Conservation (phyloP, 352 stramenopile species). For the Phytophthora lateralis region DNA sequence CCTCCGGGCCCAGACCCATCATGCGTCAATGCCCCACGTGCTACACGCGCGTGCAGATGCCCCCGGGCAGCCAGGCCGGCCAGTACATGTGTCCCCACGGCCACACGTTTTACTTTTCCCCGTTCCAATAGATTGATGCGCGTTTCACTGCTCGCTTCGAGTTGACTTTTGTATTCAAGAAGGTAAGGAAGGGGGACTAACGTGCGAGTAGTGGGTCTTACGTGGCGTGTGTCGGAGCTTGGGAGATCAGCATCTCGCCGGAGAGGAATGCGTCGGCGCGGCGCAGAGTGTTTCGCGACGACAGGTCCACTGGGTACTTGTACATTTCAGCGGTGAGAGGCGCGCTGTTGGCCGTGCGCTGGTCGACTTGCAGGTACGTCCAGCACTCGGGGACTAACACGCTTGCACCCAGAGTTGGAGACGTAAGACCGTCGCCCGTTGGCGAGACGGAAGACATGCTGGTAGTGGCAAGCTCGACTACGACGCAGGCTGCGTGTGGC, state of each 20-base stretch:
- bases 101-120: slow-evolving; percentile 88
- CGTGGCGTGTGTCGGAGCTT: slow-evolving; percentile 31
- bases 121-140: slow-evolving; percentile 53
- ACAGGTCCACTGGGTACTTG: slow-evolving; percentile 78
- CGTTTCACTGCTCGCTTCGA: slow-evolving; percentile 12
- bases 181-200: slow-evolving; percentile 11
- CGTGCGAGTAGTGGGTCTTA: slow-evolving; percentile 13
- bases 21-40: slow-evolving; percentile 89
- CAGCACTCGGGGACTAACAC: slow-evolving; percentile 76
- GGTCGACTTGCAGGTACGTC: slow-evolving; percentile 85
- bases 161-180: slow-evolving; percentile 18
- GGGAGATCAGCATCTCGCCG: slow-evolving; percentile 73
- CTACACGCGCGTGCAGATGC: slow-evolving; percentile 90
- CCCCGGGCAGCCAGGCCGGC: slow-evolving; percentile 76
- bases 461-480: slow-evolving; percentile 74
- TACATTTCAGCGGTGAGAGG: slow-evolving; percentile 83
- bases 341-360: slow-evolving; percentile 76
- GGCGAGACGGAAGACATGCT: slow-evolving; percentile 50
- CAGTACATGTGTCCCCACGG: slow-evolving; percentile 91
- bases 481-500: slow-evolving; percentile 70
- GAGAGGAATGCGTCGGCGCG: slow-evolving; percentile 80
- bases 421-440: slow-evolving; percentile 31
- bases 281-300: slow-evolving; percentile 67
- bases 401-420: slow-evolving; percentile 39
- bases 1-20: slow-evolving; percentile 49